A percentile compares a stretch with the other conserved stretches of the same genome.
Conservation (phyloP, 2,329 filamentous ascomycete genomes). For the Paracoccidioides lutzii region DNA sequence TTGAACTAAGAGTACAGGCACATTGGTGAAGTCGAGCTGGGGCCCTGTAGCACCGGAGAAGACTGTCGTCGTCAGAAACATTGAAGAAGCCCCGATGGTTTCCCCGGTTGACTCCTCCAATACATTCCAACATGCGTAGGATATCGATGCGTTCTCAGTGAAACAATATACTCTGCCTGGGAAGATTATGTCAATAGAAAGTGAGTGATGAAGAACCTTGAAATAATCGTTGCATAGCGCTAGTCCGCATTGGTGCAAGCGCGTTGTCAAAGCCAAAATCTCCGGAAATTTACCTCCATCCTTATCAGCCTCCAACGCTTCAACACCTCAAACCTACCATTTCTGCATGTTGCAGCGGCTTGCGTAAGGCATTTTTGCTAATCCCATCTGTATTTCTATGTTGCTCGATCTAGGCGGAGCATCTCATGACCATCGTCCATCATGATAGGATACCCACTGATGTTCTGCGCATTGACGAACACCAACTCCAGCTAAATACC, state of each 20-base stretch:
- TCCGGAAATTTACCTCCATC: background rate
- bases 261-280: background rate
- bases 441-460: constrained; percentile 3
- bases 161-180: no score
- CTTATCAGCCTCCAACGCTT: background rate
- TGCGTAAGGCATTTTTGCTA: background rate
- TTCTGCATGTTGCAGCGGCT: background rate
- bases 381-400: background rate
- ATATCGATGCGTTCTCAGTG: no score
- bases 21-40: no score
- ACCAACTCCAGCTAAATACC: background rate
- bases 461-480: background rate
- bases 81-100: no score
- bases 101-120: no score
- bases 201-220: no score
- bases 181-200: no score
- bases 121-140: no score
- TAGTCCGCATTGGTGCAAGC: background rate
- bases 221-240: background rate
- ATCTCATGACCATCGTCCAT: background rate
- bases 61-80: no score
- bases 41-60: no score
- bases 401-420: background rate
- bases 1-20: no score
- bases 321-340: background rate